These are phyloP conservation scores for Salix purpurea DNA, from an alignment of 345 rosid species.

Conservation along the genomic window DNA sequence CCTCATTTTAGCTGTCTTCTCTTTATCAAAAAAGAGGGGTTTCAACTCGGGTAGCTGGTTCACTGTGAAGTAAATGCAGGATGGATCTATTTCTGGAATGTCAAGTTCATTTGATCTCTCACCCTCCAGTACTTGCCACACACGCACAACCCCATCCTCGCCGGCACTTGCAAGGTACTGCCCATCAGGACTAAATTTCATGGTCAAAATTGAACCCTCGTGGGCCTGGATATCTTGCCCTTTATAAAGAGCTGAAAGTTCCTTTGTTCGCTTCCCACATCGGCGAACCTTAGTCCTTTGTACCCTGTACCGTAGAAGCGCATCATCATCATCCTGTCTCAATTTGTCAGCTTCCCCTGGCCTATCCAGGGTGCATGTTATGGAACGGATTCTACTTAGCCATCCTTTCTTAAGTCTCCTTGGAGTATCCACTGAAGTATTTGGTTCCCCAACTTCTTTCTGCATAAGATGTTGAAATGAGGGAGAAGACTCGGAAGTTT, in stretches of 20 bases:
- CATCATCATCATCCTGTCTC: slow-evolving; percentile 28
- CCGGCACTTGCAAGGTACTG: slow-evolving; percentile 69
- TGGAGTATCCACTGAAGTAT: slow-evolving; percentile 12
- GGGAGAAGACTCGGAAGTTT: slow-evolving; percentile 24
- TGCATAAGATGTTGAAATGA: slow-evolving; percentile 16
- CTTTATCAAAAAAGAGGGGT: slow-evolving; percentile 38
- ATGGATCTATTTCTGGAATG: slow-evolving; percentile 43
- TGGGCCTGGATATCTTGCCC: slow-evolving; percentile 77
- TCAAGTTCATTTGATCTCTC: slow-evolving; percentile 41
- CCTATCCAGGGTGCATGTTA: slow-evolving; percentile 29
- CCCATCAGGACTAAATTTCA: slow-evolving; percentile 78
- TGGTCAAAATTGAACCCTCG: slow-evolving; percentile 58
- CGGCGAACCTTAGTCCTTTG: slow-evolving; percentile 15
- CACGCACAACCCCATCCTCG: slow-evolving; percentile 62
- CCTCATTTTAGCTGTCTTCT: slow-evolving; percentile 36
- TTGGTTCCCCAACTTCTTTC: slow-evolving; percentile 19
- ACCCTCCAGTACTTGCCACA: slow-evolving; percentile 64
- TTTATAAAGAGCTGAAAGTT: slow-evolving; percentile 56
- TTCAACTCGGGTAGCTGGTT: slow-evolving; percentile 43
- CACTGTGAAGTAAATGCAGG: slow-evolving; percentile 48
- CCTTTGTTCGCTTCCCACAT: slow-evolving; percentile 49
- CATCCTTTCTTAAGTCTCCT: slow-evolving; percentile 41
- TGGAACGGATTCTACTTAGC: slow-evolving; percentile 49
- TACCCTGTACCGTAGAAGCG: slow-evolving; percentile 16
- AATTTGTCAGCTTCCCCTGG: slow-evolving; percentile 21